phyloP scores from a whole-genome alignment of 192 early-diverging fungal species.

The Dimargaris xerosporica region DNA sequence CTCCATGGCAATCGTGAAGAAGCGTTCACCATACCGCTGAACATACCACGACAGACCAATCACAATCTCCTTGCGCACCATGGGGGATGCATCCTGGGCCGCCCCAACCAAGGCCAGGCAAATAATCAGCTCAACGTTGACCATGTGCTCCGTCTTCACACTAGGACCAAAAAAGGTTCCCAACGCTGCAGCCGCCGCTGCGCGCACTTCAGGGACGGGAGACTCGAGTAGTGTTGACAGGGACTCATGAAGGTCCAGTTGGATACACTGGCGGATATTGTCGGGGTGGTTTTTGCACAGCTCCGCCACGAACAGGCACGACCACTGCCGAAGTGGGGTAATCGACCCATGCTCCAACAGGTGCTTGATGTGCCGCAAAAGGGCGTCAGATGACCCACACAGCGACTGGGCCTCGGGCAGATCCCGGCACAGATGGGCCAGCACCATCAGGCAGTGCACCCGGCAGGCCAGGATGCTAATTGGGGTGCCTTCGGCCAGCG shows the following conservation, averaged over 20 bases:
- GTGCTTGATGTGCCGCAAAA: slow-evolving; percentile 20
- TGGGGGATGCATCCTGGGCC: slow-evolving; percentile 57
- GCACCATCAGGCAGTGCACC: slow-evolving; percentile 63
- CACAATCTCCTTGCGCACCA: slow-evolving; percentile 70
- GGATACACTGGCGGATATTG: slow-evolving; percentile 37
- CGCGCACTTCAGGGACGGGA: slow-evolving; percentile 64
- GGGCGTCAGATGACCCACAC: slow-evolving; percentile 31
- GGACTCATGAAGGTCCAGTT: slow-evolving; percentile 44
- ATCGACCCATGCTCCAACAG: slow-evolving; percentile 22
- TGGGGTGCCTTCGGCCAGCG: not conserved
- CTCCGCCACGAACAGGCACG: slow-evolving; percentile 70
- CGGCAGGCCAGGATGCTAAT: slow-evolving; percentile 6
- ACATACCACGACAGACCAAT: slow-evolving; percentile 52
- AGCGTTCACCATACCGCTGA: slow-evolving; percentile 32
- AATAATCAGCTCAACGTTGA: slow-evolving; percentile 50
- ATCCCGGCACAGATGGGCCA: slow-evolving; percentile 83
- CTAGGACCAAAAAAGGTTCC: slow-evolving; percentile 54
- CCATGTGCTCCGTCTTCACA: slow-evolving; percentile 45
- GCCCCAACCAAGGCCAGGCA: slow-evolving; percentile 41
- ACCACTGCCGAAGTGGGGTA: slow-evolving; percentile 63
- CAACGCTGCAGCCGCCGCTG: slow-evolving; percentile 58
- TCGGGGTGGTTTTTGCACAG: slow-evolving; percentile 66
- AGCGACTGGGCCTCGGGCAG: slow-evolving; percentile 70
- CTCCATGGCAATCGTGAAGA: slow-evolving; percentile 45
- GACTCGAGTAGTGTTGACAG: slow-evolving; percentile 43